A percentile compares a stretch with the other conserved stretches of the same genome.
phyloP scores from a whole-genome alignment of 2,329 filamentous ascomycete genomes.

The Diplodia mutila region DNA sequence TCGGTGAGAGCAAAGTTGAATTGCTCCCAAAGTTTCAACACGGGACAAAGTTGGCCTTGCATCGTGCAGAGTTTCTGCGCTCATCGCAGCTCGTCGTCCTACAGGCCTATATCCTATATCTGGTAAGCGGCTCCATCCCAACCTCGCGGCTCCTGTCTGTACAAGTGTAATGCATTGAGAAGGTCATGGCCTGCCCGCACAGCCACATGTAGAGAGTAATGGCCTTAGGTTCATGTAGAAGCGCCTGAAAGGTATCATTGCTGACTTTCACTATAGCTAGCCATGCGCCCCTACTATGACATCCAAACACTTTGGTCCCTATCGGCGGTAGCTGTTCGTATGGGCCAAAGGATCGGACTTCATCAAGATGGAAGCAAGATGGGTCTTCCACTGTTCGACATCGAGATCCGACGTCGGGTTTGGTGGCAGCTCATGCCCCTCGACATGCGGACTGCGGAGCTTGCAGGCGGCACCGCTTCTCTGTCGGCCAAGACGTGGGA shows the following conservation, averaged over 20 bases:
- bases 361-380: slow-evolving; percentile 61
- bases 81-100: slow-evolving; percentile 67
- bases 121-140: slow-evolving; percentile 52
- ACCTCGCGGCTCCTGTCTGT: too few relatives aligned
- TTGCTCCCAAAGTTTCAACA: slow-evolving; percentile 60
- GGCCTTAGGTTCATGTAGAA: neutral
- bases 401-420: slow-evolving; percentile 62
- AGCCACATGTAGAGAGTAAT: neutral
- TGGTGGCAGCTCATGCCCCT: slow-evolving; percentile 68
- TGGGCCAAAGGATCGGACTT: slow-evolving; percentile 64
- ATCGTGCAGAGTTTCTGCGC: slow-evolving; percentile 69
- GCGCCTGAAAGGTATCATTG: neutral
- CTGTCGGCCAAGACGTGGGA: slow-evolving; percentile 44
- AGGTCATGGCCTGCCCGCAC: neutral
- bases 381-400: slow-evolving; percentile 60
- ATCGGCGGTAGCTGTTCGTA: slow-evolving; percentile 63
- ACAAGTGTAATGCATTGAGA: too few relatives aligned
- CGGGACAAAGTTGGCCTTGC: slow-evolving; percentile 66
- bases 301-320: slow-evolving; percentile 65
- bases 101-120: slow-evolving; percentile 69
- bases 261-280: slow-evolving; percentile 40
- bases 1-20: slow-evolving; percentile 57
- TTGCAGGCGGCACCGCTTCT: slow-evolving; percentile 56
- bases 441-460: slow-evolving; percentile 60
- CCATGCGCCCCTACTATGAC: slow-evolving; percentile 48